Conservation (phyloP, 805 yeast species). For the Sugiyamaella valdiviana region DNA sequence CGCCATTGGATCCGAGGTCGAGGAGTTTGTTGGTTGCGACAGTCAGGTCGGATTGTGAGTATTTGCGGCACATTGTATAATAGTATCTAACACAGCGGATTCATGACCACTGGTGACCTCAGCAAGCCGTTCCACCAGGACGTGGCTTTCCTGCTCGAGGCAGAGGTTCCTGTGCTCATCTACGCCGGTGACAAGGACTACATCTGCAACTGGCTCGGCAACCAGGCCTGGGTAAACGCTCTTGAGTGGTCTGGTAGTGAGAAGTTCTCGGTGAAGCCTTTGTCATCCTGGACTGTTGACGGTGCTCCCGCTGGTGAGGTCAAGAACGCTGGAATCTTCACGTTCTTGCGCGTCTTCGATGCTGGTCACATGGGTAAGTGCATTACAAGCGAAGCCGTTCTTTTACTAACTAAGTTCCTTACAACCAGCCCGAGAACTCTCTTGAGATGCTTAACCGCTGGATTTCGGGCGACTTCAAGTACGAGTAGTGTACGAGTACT, state of each 20-base stretch:
- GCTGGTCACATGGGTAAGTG: conserved; percentile 98
- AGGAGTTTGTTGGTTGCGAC: conserved; percentile 66
- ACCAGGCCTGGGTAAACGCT: conserved; percentile 68
- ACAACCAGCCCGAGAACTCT: conserved; percentile 66
- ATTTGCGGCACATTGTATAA: neutral
- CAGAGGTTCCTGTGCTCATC: conserved; percentile 63
- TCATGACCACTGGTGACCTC: conserved; percentile 74
- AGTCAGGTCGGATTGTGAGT: conserved; percentile 43
- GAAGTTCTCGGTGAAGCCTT: conserved; percentile 38
- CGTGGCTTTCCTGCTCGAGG: conserved; percentile 58
- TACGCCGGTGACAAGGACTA: conserved; percentile 88
- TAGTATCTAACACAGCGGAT: conserved; percentile 2
- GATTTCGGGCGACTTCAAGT: conserved; percentile 34
- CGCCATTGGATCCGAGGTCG: conserved; percentile 83
- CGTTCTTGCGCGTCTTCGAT: conserved; percentile 72
- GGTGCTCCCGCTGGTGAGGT: conserved; percentile 58
- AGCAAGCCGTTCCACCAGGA: conserved; percentile 74
- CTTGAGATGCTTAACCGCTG: conserved; percentile 61
- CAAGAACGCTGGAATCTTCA: conserved; percentile 55
- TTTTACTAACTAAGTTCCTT: no score
- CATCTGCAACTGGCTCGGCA: conserved; percentile 86
- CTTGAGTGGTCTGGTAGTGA: conserved; percentile 52
- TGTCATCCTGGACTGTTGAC: conserved; percentile 29
- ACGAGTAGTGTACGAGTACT: neutral
- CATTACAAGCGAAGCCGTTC: no score